A percentile compares a stretch with the other conserved stretches of the same genome.
phyloP scores from a whole-genome alignment of 2,329 filamentous ascomycete species.

The Incumbomyces delicatus region DNA sequence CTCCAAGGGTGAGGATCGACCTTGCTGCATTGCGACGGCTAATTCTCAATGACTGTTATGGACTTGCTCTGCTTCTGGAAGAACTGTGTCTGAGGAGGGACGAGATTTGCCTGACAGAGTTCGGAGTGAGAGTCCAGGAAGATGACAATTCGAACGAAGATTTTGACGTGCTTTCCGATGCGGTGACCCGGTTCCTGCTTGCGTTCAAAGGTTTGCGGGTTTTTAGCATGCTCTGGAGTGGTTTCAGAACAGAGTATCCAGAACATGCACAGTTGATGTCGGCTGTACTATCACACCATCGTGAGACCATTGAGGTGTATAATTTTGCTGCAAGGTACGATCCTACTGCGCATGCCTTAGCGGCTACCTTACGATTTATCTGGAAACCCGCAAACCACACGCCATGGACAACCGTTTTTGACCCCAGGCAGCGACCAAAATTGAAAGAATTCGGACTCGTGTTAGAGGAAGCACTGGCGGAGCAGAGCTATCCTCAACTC shows the following conservation, averaged over 20 bases:
- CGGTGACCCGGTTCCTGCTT: background rate
- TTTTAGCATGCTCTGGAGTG: background rate
- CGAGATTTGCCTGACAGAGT: background rate
- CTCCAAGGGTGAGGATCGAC: background rate
- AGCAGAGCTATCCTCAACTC: background rate
- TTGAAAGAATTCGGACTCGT: background rate
- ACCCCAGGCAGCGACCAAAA: background rate
- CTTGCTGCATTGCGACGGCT: background rate
- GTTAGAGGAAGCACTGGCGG: background rate
- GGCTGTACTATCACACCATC: background rate
- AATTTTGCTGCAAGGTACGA: background rate
- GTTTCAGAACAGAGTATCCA: background rate
- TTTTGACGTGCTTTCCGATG: background rate
- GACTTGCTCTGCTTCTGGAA: background rate
- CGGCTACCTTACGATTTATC: background rate
- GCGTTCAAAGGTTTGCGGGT: slow-evolving; percentile 2
- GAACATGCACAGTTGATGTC: background rate
- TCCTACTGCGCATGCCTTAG: background rate
- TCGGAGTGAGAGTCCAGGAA: background rate
- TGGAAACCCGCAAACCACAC: background rate
- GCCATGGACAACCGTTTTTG: background rate
- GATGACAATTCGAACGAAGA: background rate
- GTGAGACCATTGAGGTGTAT: background rate
- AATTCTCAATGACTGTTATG: slow-evolving; percentile 1
- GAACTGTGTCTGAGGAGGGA: background rate